Percentiles rank a stretch among this genome's conserved stretches.
phyloP scores from a whole-genome alignment of 129 eudicot genomes.

The Apium graveolens region DNA sequence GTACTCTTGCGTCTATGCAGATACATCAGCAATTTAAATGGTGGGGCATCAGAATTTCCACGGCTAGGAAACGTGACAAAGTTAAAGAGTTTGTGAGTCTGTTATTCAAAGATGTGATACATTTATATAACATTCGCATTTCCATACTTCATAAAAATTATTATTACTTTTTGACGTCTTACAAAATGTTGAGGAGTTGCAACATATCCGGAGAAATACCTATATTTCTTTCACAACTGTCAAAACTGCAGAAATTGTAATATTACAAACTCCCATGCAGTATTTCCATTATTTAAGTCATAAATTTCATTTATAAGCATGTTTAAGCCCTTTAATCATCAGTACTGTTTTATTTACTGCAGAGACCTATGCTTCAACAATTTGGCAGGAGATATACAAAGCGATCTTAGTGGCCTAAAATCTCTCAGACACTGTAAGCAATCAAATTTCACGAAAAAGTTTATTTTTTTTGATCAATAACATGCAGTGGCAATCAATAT shows the following conservation, averaged over 20 bases:
- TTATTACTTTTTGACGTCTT: background rate
- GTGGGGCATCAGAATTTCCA: conserved; percentile 43
- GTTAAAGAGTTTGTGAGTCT: conserved; percentile 36
- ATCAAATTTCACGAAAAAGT: background rate
- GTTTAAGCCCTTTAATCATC: background rate
- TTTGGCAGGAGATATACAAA: conserved; percentile 41
- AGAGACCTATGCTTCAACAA: conserved; percentile 71
- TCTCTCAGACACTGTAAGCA: conserved; percentile 18
- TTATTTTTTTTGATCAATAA: no score
- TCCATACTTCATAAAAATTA: background rate
- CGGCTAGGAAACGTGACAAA: conserved; percentile 18
- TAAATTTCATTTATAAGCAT: background rate
- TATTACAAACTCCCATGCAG: background rate
- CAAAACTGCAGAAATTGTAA: conserved; percentile 31
- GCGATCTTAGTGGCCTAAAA: background rate
- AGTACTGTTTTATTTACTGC: conserved; percentile 7
- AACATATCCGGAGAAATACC: conserved; percentile 46
- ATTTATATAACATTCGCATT: background rate
- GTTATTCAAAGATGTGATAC: background rate
- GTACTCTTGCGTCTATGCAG: conserved; percentile 16
- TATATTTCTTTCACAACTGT: conserved; percentile 20
- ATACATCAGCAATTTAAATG: conserved; percentile 43
- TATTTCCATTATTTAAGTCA: background rate
- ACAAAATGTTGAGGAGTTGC: conserved; percentile 62
- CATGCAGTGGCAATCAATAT: no score